Evolutionary conservation across 768 basidiomycete species (phyloP), one percentile per base, ranked within the genome.

Genomic region (Rickenella mellea): DNA sequence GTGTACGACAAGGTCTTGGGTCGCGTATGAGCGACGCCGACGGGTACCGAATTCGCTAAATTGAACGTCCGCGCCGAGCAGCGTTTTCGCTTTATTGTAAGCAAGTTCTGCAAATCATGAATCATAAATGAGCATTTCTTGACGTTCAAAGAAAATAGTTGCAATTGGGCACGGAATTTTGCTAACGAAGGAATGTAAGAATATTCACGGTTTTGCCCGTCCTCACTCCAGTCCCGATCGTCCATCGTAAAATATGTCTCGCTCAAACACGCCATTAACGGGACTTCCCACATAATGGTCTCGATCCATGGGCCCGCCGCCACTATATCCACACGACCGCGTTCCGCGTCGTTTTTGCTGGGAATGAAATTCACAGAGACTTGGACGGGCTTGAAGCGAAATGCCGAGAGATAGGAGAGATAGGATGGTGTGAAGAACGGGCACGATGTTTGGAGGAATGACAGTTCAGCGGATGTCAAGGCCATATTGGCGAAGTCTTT

Each of bases 281-380:
- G 93, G 1, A 97, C 91, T 64, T 98, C 96, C 80, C 94, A 99
- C 21, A 96, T 65, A 44, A 98, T 94, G 6, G 86, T 73, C 49
- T 92, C 87, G 0, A 63, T 62, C 90, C 90, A 93, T 5, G 70
- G 71, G 6, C 89, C 92, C 22, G 54, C 54, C 5, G 76, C 74
- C 47, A 80, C 76, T 41, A 99, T 83, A 51, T 88, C 77, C 27
- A 93, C 61, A 27, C 63, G 58, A 4, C 91, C 93, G 41, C 51
- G 58, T 40, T 65, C 58, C 37, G 62, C 64, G 28, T 78, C 71
- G 4, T 66, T 58, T 3, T 70, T 68, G 19, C 67, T 47, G 0
- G 88, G 85, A 6, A 72, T 56, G 60, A 91, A 92, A 6, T 59
- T 64, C 48, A 83, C 62, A 28, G 62, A 61, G 37, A 92, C 76